These are phyloP conservation scores for Zymoseptoria brevis DNA, from an alignment of 2,329 filamentous ascomycete species.

Conservation along the genomic window DNA sequence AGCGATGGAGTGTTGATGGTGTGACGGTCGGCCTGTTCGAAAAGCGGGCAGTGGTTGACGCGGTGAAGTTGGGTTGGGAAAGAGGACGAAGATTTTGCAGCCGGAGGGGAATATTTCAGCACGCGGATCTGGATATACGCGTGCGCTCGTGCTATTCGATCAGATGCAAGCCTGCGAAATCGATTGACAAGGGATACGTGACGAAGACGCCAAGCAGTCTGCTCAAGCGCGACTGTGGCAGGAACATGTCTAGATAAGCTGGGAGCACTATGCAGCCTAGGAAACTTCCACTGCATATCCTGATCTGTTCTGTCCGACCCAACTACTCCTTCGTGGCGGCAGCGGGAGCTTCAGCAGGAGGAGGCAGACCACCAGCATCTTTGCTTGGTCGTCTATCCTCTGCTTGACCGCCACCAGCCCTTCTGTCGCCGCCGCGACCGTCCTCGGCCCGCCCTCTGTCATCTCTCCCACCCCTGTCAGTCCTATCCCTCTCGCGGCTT, in stretches of 20 bases:
- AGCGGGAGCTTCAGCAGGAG: background rate
- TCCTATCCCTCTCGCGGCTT: slow-evolving; percentile 16
- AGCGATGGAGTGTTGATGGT: no score
- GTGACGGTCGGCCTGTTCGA: no score
- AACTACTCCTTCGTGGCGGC: background rate
- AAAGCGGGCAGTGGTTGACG: no score
- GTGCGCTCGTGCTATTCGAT: no score
- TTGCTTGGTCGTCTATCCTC: background rate
- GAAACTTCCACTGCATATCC: background rate
- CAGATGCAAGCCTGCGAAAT: no score
- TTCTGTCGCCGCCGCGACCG: background rate
- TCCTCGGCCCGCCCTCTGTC: background rate
- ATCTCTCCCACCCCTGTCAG: background rate
- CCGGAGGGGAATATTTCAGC: background rate
- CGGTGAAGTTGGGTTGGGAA: background rate
- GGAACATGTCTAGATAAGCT: background rate
- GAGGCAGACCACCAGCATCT: background rate
- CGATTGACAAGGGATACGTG: background rate
- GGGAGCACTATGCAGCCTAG: background rate
- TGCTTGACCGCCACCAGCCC: background rate
- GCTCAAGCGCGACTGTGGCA: background rate
- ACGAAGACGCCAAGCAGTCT: background rate
- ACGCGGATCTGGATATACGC: background rate
- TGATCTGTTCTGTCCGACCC: background rate
- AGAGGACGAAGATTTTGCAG: background rate